Percentiles rank a stretch among this genome's conserved stretches.
phyloP scores from a whole-genome alignment of 768 basidiomycete genomes.

The Russula ochroleuca region DNA sequence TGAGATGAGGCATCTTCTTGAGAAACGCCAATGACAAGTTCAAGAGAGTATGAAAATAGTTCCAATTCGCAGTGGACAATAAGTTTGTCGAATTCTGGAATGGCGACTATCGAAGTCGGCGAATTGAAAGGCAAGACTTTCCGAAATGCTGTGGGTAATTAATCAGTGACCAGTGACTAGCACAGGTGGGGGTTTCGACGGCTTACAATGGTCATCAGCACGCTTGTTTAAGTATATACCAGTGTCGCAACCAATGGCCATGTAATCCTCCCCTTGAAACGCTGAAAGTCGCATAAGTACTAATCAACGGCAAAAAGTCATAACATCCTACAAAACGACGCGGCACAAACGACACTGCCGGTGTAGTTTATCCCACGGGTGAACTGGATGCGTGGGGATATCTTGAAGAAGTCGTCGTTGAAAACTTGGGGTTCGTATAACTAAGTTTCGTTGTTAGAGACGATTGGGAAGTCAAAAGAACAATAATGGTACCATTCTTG shows the following conservation, averaged over 20 bases:
- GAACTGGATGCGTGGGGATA: neutral
- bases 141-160: neutral
- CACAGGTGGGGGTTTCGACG: neutral
- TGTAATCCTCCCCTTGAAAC: neutral
- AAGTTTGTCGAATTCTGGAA: neutral
- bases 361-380: neutral
- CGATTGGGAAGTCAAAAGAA: neutral
- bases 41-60: neutral
- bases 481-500: conserved; percentile 40
- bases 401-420: neutral
- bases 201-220: neutral
- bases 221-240: neutral
- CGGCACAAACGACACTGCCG: neutral
- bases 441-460: neutral
- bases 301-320: neutral
- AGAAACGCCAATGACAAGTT: neutral
- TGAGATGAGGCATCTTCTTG: neutral
- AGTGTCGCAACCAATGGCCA: conserved; percentile 1
- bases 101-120: neutral
- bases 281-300: neutral
- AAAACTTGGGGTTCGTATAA: neutral
- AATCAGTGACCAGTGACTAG: neutral
- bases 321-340: neutral
- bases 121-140: neutral
- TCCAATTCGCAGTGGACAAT: neutral